phyloP scores from a whole-genome alignment of 108 stramenopile species.

The Schizochytrium sp. region DNA sequence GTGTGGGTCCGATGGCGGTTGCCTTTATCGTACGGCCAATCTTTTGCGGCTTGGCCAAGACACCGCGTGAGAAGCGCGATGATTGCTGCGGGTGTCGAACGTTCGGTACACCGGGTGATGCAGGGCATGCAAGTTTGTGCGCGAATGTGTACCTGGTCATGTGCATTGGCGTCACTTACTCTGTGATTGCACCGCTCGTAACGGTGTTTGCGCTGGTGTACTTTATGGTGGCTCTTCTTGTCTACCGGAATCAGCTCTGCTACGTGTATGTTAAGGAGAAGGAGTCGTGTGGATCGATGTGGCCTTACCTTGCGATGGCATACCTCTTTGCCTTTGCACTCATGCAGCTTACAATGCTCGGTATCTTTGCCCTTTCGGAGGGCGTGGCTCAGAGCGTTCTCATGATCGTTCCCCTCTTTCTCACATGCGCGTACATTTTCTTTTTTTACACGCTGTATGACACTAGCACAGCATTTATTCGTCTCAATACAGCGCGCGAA shows the following conservation, averaged over 20 bases:
- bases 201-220: slow-evolving; percentile 28
- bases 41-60: not conserved
- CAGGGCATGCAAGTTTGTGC: not conserved
- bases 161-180: slow-evolving; percentile 12
- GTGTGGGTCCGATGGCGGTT: not conserved
- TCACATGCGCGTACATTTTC: not conserved
- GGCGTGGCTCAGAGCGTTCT: not conserved
- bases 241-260: slow-evolving; percentile 49
- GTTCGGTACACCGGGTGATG: not conserved
- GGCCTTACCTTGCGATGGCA: slow-evolving; percentile 37
- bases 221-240: slow-evolving; percentile 30
- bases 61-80: not conserved
- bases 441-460: not conserved
- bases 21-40: not conserved
- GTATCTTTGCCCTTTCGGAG: slow-evolving; percentile 24
- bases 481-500: not conserved
- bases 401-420: not conserved
- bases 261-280: slow-evolving; percentile 46
- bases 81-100: not conserved
- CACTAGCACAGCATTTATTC: not conserved
- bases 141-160: not conserved
- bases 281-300: slow-evolving; percentile 42
- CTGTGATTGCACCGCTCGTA: slow-evolving; percentile 9
- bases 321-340: slow-evolving; percentile 33
- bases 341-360: slow-evolving; percentile 21